Base-by-base conservation (phyloP, 2,329 filamentous ascomycete genomes). In the Hymenoscyphus scutula region DNA sequence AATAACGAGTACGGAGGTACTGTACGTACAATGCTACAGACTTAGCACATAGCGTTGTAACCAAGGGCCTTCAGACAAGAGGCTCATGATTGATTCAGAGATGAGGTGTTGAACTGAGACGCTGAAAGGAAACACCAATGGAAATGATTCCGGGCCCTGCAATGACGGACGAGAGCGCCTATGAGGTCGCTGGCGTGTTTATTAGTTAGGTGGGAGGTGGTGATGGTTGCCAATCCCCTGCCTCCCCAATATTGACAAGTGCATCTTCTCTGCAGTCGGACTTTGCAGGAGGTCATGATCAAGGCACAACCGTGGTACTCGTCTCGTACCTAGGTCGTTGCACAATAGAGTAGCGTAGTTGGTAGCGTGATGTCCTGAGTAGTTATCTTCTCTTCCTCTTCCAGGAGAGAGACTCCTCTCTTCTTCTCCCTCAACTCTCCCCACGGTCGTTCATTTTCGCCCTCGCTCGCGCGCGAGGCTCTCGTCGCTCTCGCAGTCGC, bases 391-490 rank as follows among this genome's bases (percentile, higher is more conserved):
- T 25, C 23, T 10, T 25, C n/a, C 23, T 23, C 7, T 19, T 30
- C 10, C 27, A 17, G 11, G 19, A 25, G 23, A 25, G 8, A 17
- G 6, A 15, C 56, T 45, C 19, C n/a, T 32, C 56, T 51, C 38
- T 34, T 27, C 56, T 32, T 27, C 15, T 17, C 13, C 41, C 25
- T 17, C 17, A 32, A 7, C 37, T n/a, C 23, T 15, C 56, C 19
- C 30, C 19, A 38, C 56, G 27, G 37, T 58, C 56, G 38, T 48
- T 51, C 56, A 23, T 38, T 37, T 37, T 34, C 41, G 38, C 38
- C 56, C 27, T 58, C 27, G 38, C 27, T 58, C 27, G 38, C 48
- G 34, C 56, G 38, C 37, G 27, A 23, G 41, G 56, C n/a, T 29
- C 37, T 45, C 30, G 23, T 25, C 34, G 32, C 23, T 3, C 6